A percentile compares a stretch with the other conserved stretches of the same genome.
Evolutionary conservation across 176 grass and related monocot species (phyloP).

Genomic region (Lolium rigidum): DNA sequence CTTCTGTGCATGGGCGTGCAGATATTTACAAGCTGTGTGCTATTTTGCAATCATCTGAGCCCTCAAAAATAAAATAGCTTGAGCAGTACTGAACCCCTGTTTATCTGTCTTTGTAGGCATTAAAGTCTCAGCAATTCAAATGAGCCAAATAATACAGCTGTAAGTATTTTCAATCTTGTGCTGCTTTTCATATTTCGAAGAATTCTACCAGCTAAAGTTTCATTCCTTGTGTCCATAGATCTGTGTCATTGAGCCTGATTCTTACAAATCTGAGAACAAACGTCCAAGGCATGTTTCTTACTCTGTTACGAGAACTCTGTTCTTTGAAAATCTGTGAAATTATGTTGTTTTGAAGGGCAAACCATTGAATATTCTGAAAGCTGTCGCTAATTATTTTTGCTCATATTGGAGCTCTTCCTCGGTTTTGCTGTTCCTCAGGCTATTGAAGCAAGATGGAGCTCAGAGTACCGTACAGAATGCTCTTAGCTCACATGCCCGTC

Average conservation of each 20-base stretch:
- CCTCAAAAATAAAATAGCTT: background rate
- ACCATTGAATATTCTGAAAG: background rate
- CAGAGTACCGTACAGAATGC: background rate
- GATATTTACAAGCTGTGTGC: background rate
- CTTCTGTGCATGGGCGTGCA: no score
- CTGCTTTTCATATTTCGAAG: background rate
- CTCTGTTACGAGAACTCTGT: slow-evolving; percentile 2
- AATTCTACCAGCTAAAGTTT: background rate
- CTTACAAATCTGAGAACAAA: slow-evolving; percentile 10
- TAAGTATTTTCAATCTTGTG: background rate
- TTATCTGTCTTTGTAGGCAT: background rate
- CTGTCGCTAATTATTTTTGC: background rate
- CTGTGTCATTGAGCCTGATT: background rate
- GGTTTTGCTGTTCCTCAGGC: background rate
- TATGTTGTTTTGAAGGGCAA: background rate
- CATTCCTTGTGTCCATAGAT: background rate
- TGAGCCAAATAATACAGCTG: slow-evolving; percentile 27
- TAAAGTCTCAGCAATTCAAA: background rate
- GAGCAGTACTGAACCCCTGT: background rate
- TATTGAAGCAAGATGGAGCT: background rate
- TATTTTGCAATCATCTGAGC: background rate
- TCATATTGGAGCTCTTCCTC: background rate
- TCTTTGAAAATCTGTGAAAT: slow-evolving; percentile 2
- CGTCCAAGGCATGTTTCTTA: slow-evolving; percentile 16
- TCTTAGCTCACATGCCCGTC: background rate